Base-by-base conservation (phyloP, 345 rosid genomes). In the Lumnitzera racemosa region DNA sequence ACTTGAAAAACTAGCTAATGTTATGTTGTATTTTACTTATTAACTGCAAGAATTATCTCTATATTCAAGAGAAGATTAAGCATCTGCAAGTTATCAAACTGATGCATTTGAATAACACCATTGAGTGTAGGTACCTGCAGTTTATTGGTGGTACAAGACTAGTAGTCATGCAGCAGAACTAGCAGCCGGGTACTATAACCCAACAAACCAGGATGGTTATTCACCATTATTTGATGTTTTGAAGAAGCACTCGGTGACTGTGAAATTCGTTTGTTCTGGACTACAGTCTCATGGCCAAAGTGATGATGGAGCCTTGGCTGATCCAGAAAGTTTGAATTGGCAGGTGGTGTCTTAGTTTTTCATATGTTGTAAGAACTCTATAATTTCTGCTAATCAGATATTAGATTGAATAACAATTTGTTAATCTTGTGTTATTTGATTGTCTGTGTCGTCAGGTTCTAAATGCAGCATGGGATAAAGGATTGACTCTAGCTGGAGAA, bases 131-230 rank as follows among this genome's bases (percentile, higher is more conserved):
- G 76, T 91, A 73, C 98, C 98, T 64, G 87, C 88, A 23, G 72
- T 89, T 70, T 83, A 83, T 72, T 92, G 98, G 98, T 89, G 96
- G 78, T 87, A 87, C 78, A 89, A 77, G 75, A 78, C 94, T 61
- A 65, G 85, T 29, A 92, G 98, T 69, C 98, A 92, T 71, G 91
- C 96, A 47, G 91, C 96, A 49, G 98, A 92, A 68, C 74, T 87
- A 62, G 87, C 96, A 17, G 91, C 96, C 15, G 98, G 98, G 71
- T 92, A 85, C 79, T 68, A 85, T 59, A 89, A 92, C 67, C 83
- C 98, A 41, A 72, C 89, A 31, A 92, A 92, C 77, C 89, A 80
- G 71, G 94, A 89, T 68, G 98, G 98, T 14, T 92, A 89, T 67
- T 72, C 86, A 70, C 81, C 76, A 13, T 74, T 89, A 56, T 87